Evolutionary conservation across 164 flowering plant genomes (phyloP).

Genomic region (Euptelea pleiosperma): DNA sequence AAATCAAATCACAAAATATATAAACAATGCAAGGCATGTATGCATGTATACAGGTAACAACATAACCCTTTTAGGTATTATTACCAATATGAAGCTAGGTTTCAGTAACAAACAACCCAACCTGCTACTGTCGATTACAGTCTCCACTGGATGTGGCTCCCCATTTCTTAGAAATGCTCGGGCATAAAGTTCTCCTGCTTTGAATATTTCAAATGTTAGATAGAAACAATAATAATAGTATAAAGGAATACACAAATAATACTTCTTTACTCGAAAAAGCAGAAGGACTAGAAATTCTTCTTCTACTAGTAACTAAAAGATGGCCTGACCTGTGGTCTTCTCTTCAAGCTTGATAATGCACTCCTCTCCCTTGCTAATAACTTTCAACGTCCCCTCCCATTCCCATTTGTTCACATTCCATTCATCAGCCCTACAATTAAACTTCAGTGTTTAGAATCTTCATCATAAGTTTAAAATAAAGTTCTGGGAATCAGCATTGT

Average conservation of each 20-base stretch:
- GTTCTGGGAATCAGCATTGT: not conserved
- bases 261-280: too few species aligned
- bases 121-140: constrained; percentile 99
- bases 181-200: constrained; percentile 92
- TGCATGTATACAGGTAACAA: too few species aligned
- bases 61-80: too few species aligned
- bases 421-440: constrained; percentile 83
- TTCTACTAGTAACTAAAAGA: constrained; percentile 8
- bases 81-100: not conserved
- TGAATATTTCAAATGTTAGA: constrained; percentile 3
- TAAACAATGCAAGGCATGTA: not conserved
- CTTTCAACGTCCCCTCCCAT: constrained; percentile 92
- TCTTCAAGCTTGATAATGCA: constrained; percentile 97
- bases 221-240: constrained; percentile 3
- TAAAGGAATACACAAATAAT: too few species aligned
- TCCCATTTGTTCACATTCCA: constrained; percentile 99
- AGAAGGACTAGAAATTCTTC: too few species aligned
- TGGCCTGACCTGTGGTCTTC: constrained; percentile 59
- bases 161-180: constrained; percentile 88
- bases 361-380: constrained; percentile 92
- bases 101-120: constrained; percentile 20
- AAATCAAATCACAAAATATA: not conserved
- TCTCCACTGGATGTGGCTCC: constrained; percentile 94
- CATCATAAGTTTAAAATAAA: not conserved
- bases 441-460: constrained; percentile 9